These are phyloP conservation scores for Neolecta irregularis DNA, from an alignment of 1,139 yeast genomes.

Conservation along the genomic window DNA sequence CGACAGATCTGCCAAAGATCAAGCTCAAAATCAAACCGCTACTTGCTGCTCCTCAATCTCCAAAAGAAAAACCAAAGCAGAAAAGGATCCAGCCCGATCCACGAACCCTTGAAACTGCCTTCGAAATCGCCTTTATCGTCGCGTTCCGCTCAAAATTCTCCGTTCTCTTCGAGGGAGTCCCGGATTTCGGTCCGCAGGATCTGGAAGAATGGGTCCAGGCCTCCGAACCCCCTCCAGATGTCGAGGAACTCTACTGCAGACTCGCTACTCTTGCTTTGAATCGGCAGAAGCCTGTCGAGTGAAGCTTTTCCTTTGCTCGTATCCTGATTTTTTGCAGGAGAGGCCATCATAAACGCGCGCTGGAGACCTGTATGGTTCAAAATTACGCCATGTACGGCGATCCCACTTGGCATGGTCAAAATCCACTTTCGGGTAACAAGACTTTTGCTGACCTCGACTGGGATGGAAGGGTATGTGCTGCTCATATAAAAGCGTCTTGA, in stretches of 20 bases:
- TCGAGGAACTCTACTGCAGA: constrained; percentile 25
- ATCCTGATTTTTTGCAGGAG: not conserved
- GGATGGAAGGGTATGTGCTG: no score
- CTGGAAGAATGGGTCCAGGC: constrained; percentile 25
- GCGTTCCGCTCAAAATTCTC: constrained; percentile 24
- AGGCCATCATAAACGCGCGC: constrained; percentile 7
- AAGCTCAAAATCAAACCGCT: no score
- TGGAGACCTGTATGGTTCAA: constrained; percentile 6
- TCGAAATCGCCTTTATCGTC: constrained; percentile 11
- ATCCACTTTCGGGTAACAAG: constrained; percentile 18
- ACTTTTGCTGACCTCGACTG: constrained; percentile 7
- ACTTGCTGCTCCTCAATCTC: no score
- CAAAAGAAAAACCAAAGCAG: no score
- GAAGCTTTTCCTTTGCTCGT: not conserved
- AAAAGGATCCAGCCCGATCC: no score
- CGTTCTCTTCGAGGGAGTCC: constrained; percentile 23
- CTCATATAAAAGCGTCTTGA: not conserved
- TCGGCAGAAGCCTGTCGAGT: constrained; percentile 28
- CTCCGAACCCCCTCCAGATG: constrained; percentile 19
- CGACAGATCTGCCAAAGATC: no score
- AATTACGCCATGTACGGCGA: constrained; percentile 9
- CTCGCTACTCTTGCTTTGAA: constrained; percentile 26
- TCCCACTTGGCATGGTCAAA: constrained; percentile 19
- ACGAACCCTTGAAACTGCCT: no score
- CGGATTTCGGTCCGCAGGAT: constrained; percentile 27